These are phyloP conservation scores for Coemansia sp. DNA, from an alignment of 192 early-diverging fungal species.

Conservation along the genomic window DNA sequence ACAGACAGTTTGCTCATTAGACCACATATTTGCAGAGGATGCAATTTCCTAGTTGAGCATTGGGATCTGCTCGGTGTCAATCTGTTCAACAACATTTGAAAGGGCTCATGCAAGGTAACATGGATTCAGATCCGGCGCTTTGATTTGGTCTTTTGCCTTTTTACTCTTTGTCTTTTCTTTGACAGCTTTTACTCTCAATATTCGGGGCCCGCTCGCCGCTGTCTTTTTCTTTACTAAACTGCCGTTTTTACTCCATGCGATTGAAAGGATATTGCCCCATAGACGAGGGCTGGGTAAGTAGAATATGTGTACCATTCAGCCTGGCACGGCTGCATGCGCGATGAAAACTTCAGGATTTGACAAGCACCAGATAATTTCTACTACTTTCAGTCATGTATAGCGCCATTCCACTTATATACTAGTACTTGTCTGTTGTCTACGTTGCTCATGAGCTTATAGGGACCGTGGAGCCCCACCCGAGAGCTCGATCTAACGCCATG, in stretches of 20 bases:
- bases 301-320: not conserved
- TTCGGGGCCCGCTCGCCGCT: not conserved
- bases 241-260: not conserved
- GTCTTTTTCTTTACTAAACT: not conserved
- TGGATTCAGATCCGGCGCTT: not conserved
- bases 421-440: not conserved
- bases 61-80: not conserved
- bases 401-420: not conserved
- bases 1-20: not conserved
- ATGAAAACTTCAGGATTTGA: not conserved
- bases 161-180: not conserved
- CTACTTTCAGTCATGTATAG: not conserved
- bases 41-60: not conserved
- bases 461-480: conserved; percentile 24
- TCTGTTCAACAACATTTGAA: not conserved
- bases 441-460: conserved; percentile 10
- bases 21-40: not conserved
- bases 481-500: conserved; percentile 36
- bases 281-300: conserved; percentile 26
- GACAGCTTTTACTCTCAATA: not conserved
- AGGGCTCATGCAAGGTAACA: not conserved
- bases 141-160: not conserved
- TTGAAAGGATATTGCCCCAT: conserved; percentile 3
- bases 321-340: not conserved
- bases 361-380: not conserved